Base-by-base conservation (phyloP, 805 yeast species). In the Candida loeiensis region DNA sequence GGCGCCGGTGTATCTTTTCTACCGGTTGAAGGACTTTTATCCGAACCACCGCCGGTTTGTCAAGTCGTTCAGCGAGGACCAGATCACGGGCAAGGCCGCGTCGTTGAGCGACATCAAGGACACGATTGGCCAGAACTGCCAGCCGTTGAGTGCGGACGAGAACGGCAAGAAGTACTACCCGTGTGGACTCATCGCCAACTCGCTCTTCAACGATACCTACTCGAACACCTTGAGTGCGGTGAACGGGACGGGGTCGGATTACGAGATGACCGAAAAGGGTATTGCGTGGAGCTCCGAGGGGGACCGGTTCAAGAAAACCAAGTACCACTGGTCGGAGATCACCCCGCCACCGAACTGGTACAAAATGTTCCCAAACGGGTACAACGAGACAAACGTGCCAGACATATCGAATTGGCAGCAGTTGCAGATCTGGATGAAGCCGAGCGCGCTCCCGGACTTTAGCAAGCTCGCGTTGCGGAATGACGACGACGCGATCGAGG, bases 181-280 rank as follows among this genome's bases (percentile, higher is more conserved):
- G 11, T 85, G 95, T 62, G 95, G 95, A 1, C 66, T 85, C 44
- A 85, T 85, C 54, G 93, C 95, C 13, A 85, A 85, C 58, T 76
- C 90, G 7, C 50, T 83, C 50, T 85, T 85, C 63, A 85, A 85
- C 59, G 95, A 85, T 53, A 83, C 93, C 0, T 82, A 46, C 40
- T 27, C 52, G 13, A 35, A 51, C 8, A 58, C 70, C 3, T 56
- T 69, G 18, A 36, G 20, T 4, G 70, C 60, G 2, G 72, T 63
- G 12, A 69, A 69, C 45, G 72, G 71, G 7, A 15, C 47, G 2
- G 34, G 44, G 1, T 12, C 32, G 4, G 61, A 61, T 45, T 68
- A 61, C 45, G 33, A 43, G 18, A 54, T 69, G 63, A 64, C 71
- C 21, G 56, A 59, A 25, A 47, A 60, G 18, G 73, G 69, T 3